A percentile compares a stretch with the other conserved stretches of the same genome.
Evolutionary conservation across 768 basidiomycete species (phyloP).

Genomic region (Crucibulum laeve): DNA sequence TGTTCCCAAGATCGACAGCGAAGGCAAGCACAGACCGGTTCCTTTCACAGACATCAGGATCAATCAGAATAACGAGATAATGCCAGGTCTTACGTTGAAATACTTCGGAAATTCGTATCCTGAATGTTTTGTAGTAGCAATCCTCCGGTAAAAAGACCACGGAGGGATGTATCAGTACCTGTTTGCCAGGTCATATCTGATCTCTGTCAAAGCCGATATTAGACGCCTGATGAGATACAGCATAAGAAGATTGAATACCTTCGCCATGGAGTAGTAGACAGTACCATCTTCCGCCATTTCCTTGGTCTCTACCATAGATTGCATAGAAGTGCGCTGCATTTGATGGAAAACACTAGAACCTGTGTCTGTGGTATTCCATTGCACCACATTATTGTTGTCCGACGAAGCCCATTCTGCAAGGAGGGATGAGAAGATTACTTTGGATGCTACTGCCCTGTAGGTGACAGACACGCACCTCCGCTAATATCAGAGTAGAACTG

Average conservation of each 20-base stretch:
- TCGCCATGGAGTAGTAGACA: constrained; percentile 39
- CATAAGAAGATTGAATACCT: constrained; percentile 9
- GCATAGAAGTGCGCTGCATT: constrained; percentile 28
- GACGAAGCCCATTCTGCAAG: constrained; percentile 30
- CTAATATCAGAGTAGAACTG: constrained; percentile 46
- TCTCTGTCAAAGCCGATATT: constrained; percentile 3
- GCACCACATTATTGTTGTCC: constrained; percentile 24
- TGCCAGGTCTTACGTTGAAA: too few relatives aligned
- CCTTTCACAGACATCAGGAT: constrained; percentile 1
- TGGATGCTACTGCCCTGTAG: background rate
- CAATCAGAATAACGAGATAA: background rate
- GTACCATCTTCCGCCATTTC: constrained; percentile 49
- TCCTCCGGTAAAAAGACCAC: constrained; percentile 33
- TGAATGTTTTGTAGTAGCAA: constrained; percentile 35
- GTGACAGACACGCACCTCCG: constrained; percentile 20
- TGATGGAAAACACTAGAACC: constrained; percentile 36
- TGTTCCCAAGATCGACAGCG: constrained; percentile 39
- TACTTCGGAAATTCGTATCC: constrained; percentile 36
- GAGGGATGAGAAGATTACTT: background rate
- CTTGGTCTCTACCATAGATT: constrained; percentile 30
- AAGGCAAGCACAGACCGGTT: constrained; percentile 45
- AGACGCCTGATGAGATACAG: background rate
- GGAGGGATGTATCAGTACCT: constrained; percentile 32
- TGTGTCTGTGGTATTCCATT: constrained; percentile 38
- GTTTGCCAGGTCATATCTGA: constrained; percentile 37